Base-by-base conservation (phyloP, 352 stramenopile species). In the Pythium insidiosum region DNA sequence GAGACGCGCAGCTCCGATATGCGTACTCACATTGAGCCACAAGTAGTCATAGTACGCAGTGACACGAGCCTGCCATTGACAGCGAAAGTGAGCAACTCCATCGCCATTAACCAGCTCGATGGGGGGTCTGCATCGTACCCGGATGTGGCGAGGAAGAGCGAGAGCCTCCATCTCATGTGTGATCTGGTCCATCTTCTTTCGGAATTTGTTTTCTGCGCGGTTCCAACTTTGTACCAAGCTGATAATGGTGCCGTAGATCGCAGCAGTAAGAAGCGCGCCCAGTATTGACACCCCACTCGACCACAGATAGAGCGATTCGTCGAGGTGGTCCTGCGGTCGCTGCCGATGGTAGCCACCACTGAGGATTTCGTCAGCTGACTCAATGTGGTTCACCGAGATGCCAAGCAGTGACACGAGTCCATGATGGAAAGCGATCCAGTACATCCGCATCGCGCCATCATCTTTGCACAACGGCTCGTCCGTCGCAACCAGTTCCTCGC, bases 181-280 rank as follows among this genome's bases (percentile, higher is more conserved):
- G 38, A 85, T 67, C 18, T 82, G 68, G 39, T 85, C 72, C 72
- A 85, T 78, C 52, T 80, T 80, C 47, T 84, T 85, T 2, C 72
- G 62, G 29, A 85, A 85, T 15, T 62, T 56, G 35, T 82, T 77
- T 48, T 81, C 72, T 0, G 63, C 68, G 43, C 72, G 69, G 45
- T 82, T 82, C 61, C 63, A 73, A 40, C 71, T 84, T 39, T 84
- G 72, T 11, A 81, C 66, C 21, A 84, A 47, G 21, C 66, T 62
- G 46, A 81, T 68, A 44, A 84, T 61, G 22, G 66, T 84, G 22
- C 72, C 72, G 29, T 68, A 81, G 25, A 84, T 52, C 12, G 66
- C 58, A 2, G 72, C 66, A 12, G 58, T 68, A 39, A 79, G 46
- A 19, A 82, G 57, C 0, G 58, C 53, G 0, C 72, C 68, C n/a